These are phyloP conservation scores for Apiospora arundinis DNA, from an alignment of 2,329 filamentous ascomycete genomes.

Conservation along the genomic window DNA sequence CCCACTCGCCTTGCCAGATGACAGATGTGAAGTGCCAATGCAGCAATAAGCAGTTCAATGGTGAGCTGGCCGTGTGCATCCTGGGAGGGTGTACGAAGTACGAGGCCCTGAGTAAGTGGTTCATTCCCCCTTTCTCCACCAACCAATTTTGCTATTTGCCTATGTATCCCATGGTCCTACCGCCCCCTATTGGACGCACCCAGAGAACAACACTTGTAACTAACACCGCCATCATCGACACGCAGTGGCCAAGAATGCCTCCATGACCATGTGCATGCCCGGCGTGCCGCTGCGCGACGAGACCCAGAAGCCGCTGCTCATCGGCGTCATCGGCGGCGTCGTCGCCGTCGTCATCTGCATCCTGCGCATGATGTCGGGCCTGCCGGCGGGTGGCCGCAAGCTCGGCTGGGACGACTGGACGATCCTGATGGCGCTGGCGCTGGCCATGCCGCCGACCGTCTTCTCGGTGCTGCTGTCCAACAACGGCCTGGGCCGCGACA, in stretches of 20 bases:
- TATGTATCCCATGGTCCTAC: neutral
- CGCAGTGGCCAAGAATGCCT: conserved; percentile 28
- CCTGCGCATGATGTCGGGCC: conserved; percentile 25
- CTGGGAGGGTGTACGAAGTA: conserved; percentile 24
- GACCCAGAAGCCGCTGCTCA: conserved; percentile 23
- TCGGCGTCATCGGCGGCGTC: conserved; percentile 28
- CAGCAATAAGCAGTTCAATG: conserved; percentile 16
- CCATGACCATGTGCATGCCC: conserved; percentile 25
- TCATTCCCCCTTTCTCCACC: neutral
- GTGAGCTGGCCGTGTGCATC: neutral
- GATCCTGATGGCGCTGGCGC: conserved; percentile 23
- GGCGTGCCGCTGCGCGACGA: conserved; percentile 24
- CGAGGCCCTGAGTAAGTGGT: conserved; percentile 26
- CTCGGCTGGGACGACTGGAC: conserved; percentile 30
- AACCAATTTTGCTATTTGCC: no score
- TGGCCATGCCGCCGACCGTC: conserved; percentile 28
- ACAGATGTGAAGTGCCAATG: conserved; percentile 8
- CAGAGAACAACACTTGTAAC: no score
- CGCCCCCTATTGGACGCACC: no score
- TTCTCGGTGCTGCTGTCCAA: conserved; percentile 27
- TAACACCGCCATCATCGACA: no score
- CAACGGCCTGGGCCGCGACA: conserved; percentile 30
- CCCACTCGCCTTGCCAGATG: neutral
- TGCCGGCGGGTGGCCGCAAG: conserved; percentile 23
- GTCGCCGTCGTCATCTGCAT: conserved; percentile 25